phyloP scores from a whole-genome alignment of 1,284 basidiomycete species.

The Puccinia triticina region DNA sequence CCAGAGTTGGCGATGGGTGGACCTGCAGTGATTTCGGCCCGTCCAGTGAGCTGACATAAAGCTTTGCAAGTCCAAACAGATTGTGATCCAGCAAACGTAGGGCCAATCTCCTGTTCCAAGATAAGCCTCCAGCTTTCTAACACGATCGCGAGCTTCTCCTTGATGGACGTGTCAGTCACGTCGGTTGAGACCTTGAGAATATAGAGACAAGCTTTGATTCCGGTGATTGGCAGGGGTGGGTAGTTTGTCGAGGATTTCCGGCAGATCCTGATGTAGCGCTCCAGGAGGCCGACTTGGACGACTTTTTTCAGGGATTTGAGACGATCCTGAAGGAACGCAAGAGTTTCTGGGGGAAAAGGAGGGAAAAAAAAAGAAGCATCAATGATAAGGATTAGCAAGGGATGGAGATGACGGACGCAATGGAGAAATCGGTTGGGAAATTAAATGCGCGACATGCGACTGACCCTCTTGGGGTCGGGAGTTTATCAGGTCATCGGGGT shows the following conservation, averaged over 20 bases:
- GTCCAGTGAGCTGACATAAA: slow-evolving; percentile 21
- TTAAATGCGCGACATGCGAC: neutral
- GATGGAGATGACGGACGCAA: too few relatives aligned
- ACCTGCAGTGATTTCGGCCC: neutral
- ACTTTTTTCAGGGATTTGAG: neutral
- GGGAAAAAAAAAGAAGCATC: neutral
- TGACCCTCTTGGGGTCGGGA: slow-evolving; percentile 1
- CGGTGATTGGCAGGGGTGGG: slow-evolving; percentile 39
- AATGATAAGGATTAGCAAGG: neutral
- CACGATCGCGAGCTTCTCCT: slow-evolving; percentile 34
- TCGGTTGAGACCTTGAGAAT: slow-evolving; percentile 19
- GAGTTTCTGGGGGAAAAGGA: neutral
- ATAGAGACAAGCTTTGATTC: slow-evolving; percentile 34
- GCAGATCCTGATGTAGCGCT: slow-evolving; percentile 24
- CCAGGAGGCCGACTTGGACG: slow-evolving; percentile 25
- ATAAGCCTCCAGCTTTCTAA: slow-evolving; percentile 31
- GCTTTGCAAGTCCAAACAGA: slow-evolving; percentile 40
- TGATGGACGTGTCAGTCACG: neutral
- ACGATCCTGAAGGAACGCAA: neutral
- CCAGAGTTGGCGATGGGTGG: neutral
- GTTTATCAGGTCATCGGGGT: neutral
- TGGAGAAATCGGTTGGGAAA: neutral
- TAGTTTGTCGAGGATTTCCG: slow-evolving; percentile 4
- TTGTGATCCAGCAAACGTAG: slow-evolving; percentile 25
- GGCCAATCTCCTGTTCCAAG: slow-evolving; percentile 12